Evolutionary conservation across 176 grass and related monocot genomes (phyloP), one percentile per base, ranked within the genome.

Genomic region (Oryza australiensis): DNA sequence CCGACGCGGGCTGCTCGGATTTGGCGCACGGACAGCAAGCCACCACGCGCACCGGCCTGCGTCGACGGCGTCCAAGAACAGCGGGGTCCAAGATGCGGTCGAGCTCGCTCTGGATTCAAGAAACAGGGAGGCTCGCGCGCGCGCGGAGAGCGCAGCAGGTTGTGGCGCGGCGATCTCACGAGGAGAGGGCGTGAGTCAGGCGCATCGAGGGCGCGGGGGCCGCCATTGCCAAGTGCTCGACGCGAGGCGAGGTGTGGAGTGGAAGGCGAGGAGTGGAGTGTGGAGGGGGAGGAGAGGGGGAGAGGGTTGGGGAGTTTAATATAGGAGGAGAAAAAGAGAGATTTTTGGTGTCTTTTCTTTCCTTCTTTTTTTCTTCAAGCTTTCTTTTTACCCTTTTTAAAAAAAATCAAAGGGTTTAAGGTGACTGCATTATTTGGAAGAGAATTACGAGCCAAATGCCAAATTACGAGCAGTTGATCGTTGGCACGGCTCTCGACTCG

Each of bases 191-290:
- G 74, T 5, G 59, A 83, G 45, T 49, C 26, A 62, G 62, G 73
- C 35, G 67, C 74, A 62, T 86, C 79, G 46, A 48, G 35, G 62
- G 40, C 49, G 75, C 67, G 46, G 37, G 79, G 79, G 83, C 46
- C 79, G 80, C 55, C 88, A 83, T 79, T 90, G 88, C 38, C 83
- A 74, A 65, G 79, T 83, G 74, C 80, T 90, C 88, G 84, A 68
- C 79, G 48, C 73, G 84, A 70, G n/a, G 55, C 8, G 49, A 20
- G 83, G 74, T 2, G 38, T 40, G 38, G 49, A 12, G 51, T 77
- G 48, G 64, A 77, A 51, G 33, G 62, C 46, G 32, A 18, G 83
- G 46, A 57, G 43, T 41, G 76, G 63, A 74, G 88, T 51, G 68
- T 86, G 74, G 40, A 86, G 80, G 37, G 74, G 68, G 79, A 37